phyloP scores from a whole-genome alignment of 139 green algal genomes.

The Desmodesmus armatus region DNA sequence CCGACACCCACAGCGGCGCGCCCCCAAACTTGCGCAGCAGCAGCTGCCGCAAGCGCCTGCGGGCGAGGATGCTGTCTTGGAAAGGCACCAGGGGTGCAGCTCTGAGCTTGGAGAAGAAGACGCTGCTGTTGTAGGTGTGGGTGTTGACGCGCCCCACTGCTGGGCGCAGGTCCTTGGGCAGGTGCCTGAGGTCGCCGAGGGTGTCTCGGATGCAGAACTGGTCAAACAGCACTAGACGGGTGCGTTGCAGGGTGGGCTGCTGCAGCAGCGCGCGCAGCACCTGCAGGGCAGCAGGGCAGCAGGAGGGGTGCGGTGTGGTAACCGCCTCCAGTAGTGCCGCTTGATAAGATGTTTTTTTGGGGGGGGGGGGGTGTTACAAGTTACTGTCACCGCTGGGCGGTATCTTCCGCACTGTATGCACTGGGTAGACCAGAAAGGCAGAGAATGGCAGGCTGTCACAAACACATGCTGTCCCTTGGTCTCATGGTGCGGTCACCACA shows the following conservation, averaged over 20 bases:
- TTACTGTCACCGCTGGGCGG: no score
- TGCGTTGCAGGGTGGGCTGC: background rate
- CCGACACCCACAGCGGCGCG: constrained; percentile 6
- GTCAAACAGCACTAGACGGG: constrained; percentile 11
- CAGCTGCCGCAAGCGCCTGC: background rate
- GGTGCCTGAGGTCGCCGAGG: background rate
- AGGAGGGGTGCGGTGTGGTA: no score
- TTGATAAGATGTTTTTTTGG: no score
- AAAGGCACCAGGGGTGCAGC: background rate
- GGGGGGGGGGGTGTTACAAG: no score
- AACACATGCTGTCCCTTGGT: no score
- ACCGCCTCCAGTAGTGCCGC: no score
- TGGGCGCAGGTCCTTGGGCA: background rate
- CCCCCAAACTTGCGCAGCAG: background rate
- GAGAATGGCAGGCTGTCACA: no score
- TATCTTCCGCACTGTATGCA: no score
- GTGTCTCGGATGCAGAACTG: constrained; percentile 37
- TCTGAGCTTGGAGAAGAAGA: background rate
- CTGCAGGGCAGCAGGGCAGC: background rate
- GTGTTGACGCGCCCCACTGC: background rate
- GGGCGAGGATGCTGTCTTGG: constrained; percentile 1
- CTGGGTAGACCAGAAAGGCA: no score
- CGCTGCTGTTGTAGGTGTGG: constrained; percentile 33
- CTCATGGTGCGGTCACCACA: no score
- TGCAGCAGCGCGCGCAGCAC: constrained; percentile 16